Evolutionary conservation across 306 rosid genomes (phyloP).

Genomic region (Cajanus cajan): DNA sequence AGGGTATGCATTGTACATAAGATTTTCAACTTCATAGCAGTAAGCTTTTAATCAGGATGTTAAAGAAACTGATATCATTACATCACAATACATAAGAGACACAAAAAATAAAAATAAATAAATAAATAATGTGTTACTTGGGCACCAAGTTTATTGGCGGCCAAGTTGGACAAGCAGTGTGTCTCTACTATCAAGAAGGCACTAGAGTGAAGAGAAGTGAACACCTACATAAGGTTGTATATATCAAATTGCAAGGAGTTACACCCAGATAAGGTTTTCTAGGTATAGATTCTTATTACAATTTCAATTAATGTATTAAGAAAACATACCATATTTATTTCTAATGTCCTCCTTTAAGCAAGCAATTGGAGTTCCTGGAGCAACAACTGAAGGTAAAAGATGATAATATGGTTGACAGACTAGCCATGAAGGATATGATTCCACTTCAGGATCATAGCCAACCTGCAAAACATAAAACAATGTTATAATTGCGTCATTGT

Average conservation of each 20-base stretch:
- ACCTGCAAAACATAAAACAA: slow-evolving; percentile 52
- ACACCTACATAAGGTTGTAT: background rate
- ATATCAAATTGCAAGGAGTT: background rate
- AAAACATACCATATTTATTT: slow-evolving; percentile 52
- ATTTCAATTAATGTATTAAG: background rate
- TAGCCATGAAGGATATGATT: slow-evolving; percentile 84
- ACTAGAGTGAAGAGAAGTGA: background rate
- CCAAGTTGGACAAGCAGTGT: background rate
- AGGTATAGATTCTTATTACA: background rate
- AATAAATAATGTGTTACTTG: background rate
- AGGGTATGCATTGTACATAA: slow-evolving; percentile 8
- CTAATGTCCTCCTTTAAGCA: slow-evolving; percentile 59
- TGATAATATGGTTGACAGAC: slow-evolving; percentile 69
- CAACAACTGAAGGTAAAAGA: slow-evolving; percentile 71
- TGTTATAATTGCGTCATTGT: background rate
- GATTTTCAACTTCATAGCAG: slow-evolving; percentile 19
- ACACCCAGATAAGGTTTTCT: background rate
- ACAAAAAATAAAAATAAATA: background rate
- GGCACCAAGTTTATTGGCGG: slow-evolving; percentile 2
- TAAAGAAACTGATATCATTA: slow-evolving; percentile 5
- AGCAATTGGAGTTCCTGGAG: slow-evolving; percentile 85
- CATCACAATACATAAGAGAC: background rate
- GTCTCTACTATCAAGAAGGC: background rate
- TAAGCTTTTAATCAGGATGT: background rate
- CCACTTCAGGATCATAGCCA: slow-evolving; percentile 93